Percentiles rank a stretch among this genome's conserved stretches.
Conservation (phyloP, 106 monocot species). For the Dactylorhiza incarnata region DNA sequence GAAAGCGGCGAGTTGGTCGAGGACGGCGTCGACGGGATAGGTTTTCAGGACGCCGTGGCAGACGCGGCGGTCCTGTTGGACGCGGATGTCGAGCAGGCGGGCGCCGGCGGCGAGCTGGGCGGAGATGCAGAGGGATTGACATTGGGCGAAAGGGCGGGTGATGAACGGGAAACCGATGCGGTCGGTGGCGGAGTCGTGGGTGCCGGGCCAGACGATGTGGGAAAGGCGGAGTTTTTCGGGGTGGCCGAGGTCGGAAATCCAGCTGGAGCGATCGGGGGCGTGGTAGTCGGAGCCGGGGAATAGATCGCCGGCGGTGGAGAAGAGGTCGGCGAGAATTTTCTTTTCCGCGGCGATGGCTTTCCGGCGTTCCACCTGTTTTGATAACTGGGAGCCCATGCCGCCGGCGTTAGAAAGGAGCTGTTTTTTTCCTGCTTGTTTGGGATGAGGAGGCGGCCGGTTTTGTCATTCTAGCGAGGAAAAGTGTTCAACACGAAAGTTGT, state of each 20-base stretch:
- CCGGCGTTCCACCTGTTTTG: conserved; percentile 54
- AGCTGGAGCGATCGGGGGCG: conserved; percentile 46
- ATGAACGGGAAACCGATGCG: conserved; percentile 68
- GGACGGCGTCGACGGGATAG: conserved; percentile 63
- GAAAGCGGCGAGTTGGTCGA: conserved; percentile 48
- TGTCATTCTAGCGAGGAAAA: neutral
- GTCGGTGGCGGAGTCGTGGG: conserved; percentile 88
- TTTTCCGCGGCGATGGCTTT: conserved; percentile 41
- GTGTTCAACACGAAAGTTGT: too few species aligned
- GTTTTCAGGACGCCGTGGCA: conserved; percentile 75
- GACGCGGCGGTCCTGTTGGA: conserved; percentile 51
- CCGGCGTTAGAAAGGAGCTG: neutral
- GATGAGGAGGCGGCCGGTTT: neutral
- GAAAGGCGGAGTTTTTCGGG: conserved; percentile 29
- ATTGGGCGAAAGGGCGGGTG: conserved; percentile 75
- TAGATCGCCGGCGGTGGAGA: conserved; percentile 27
- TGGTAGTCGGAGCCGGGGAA: conserved; percentile 80
- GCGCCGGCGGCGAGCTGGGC: conserved; percentile 54
- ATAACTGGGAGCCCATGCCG: conserved; percentile 50
- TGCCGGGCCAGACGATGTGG: conserved; percentile 78
- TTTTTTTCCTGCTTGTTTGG: neutral
- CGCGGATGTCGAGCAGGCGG: conserved; percentile 71
- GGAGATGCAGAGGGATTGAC: conserved; percentile 73
- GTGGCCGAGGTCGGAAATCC: conserved; percentile 57
- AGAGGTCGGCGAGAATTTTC: conserved; percentile 34